phyloP scores from a whole-genome alignment of 305 asterid genomes.

The Fraxinus angustifolia region DNA sequence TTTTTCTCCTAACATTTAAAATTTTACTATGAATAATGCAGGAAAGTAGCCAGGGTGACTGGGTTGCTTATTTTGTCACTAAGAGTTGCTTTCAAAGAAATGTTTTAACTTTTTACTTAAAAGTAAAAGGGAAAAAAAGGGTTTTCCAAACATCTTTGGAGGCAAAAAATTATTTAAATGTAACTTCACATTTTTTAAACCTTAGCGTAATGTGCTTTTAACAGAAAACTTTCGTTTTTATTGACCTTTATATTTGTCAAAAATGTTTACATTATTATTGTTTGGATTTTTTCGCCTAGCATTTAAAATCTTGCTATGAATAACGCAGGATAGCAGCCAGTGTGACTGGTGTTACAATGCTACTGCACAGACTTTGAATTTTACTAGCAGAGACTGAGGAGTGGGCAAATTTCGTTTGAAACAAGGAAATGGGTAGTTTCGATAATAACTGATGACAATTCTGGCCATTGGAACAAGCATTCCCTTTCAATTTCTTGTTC shows the following conservation, averaged over 20 bases:
- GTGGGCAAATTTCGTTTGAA: conserved; percentile 10
- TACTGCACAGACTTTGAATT: conserved; percentile 14
- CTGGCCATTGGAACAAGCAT: conserved; percentile 26
- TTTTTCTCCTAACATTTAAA: no score
- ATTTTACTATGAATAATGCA: no score
- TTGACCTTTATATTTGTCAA: background rate
- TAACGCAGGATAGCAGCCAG: conserved; percentile 36
- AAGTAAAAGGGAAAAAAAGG: no score
- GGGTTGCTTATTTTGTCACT: no score
- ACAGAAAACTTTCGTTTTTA: no score
- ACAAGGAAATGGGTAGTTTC: conserved; percentile 45
- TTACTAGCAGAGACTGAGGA: conserved; percentile 20
- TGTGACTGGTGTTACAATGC: conserved; percentile 21
- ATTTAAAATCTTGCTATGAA: conserved; percentile 8
- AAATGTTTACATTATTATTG: background rate
- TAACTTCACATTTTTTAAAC: no score
- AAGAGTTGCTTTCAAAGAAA: no score
- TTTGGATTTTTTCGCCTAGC: background rate
- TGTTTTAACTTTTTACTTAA: no score
- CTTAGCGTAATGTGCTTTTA: no score
- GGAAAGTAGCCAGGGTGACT: no score
- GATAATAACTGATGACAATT: conserved; percentile 41
- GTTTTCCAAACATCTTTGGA: no score
- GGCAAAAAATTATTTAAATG: no score
- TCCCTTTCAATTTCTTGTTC: conserved; percentile 28